Evolutionary conservation across 108 stramenopile species (phyloP), one percentile per base, ranked within the genome.

Genomic region (Asterionellopsis glacialis): DNA sequence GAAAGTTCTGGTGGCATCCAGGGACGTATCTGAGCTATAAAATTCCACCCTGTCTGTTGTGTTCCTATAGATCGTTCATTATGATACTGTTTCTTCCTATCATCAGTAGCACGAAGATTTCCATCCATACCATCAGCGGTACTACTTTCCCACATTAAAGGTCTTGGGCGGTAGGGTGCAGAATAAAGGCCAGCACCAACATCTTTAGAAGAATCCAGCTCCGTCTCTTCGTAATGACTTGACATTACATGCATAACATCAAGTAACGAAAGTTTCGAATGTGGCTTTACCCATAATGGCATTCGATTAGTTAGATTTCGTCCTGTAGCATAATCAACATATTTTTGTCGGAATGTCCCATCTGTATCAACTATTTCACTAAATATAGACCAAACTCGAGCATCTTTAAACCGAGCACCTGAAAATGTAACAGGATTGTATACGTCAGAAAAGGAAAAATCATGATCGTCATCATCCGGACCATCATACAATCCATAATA

Each of bases 11-110:
- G 57, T 11, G 88, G 88, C 74, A 83, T 67, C 42, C 51, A 43
- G 16, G 70, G 66, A 15, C 83, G 79, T 33, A 81, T 61, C 48
- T 78, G 69, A 16, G 88, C 83, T 38, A 89, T 61, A 58, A 85
- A 84, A 51, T 74, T 78, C 76, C 78, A 83, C 11, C 83, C 88
- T 9, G 88, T 89, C 25, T 81, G 59, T 41, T 76, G 67, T 38
- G 70, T 76, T 19, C 74, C 88, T 57, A 84, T 59, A 25, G 68
- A 67, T 11, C 88, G 67, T 72, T 89, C 88, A 67, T 85, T 85
- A 66, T 81, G 74, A 56, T 85, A 89, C 7, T 33, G 2, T 33
- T 33, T 33, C 33, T 33, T 33, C 19, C 57, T 60, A 21, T 64
- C 64, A 9, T 64, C 58, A 33, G 2, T 33, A 33, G 5, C 33